Evolutionary conservation across 441 rosid genomes (phyloP), one percentile per base, ranked within the genome.

Genomic region (Arabidopsis hybrid): DNA sequence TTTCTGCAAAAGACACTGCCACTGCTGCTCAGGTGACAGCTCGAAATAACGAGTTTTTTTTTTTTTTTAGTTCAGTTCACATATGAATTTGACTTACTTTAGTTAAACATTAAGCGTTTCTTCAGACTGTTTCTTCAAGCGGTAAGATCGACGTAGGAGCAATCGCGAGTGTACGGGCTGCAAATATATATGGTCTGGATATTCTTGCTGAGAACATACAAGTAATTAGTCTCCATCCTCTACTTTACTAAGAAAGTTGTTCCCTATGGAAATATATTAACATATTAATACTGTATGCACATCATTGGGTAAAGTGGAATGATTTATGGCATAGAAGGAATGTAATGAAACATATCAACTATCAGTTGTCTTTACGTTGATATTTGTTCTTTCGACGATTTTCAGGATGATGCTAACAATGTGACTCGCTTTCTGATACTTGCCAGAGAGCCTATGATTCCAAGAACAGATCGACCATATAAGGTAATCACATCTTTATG

Each of bases 81-180:
- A 29, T 58, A 1, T 18, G 17, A 8, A 4, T 51, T 65, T 47
- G 14, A 72, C 52, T 8, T 14, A 6, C 5, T 17, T 29, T 5
- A 47, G 61, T 40, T 16, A 21, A 51, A 29, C 67, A 26, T 53
- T 7, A 61, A 53, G 7, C 4, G 16, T 78, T 67, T 73, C 65
- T 78, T 67, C 82, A 95, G 98, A 77, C 74, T 75, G 88, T 93
- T 49, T 85, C 97, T 49, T 79, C 83, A 18, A 83, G 81, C 46
- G 86, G 88, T 3, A 40, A 56, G 74, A 88, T 81, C 67, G 91
- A 90, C 50, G 65, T 83, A 43, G 98, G 94, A 29, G 99, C 97
- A 52, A 72, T 95, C 29, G 98, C 99, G 26, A 93, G 99, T 83
- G 83, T 90, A 67, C 88, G 90, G 55, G 99, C 99, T 60, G 98